Base-by-base conservation (phyloP, 257 asterid species). In the Solanum ahanhuiri region DNA sequence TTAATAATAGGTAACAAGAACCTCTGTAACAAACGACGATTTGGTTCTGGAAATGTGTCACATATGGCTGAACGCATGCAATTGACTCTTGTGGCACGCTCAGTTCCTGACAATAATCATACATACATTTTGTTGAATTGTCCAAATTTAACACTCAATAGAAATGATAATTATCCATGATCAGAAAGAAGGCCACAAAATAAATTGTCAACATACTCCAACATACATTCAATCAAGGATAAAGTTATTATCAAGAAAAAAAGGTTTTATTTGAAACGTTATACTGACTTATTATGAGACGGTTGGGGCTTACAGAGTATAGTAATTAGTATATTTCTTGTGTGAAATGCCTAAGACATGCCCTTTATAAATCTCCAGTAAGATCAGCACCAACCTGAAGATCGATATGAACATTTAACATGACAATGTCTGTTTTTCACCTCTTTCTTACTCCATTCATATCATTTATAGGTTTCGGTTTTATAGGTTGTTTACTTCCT, bases 1-100 rank as follows among this genome's bases (percentile, higher is more conserved):
- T 60, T 2, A 34, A 18, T 12, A 58, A 30, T 7, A 83, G 17
- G 43, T 58, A 31, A 34, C n/a, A 37, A 34, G 48, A 66, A 95
- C 99, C 99, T 95, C 76, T 95, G 98, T 87, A 96, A 88, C 88
- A 96, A 90, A 86, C 95, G 93, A 58, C 98, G 97, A 87, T 96
- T 96, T 88, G 99, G 98, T 92, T 96, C 99, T 5, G 99, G 99
- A 89, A 95, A 96, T 35, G 98, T 96, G 93, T 96, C 99, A 84
- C 93, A 96, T 87, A 96, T 94, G 84, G 99, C 98, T 83, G 92
- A 88, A 82, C 98, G 98, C 95, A 94, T 94, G 43, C 94, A 95
- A 35, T 82, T 87, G 69, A 93, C 92, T 91, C 97, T 93, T 89
- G 85, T 88, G 90, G 91, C 86, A 58, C 98, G 96, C 8, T 95